Evolutionary conservation across 208 protist species (phyloP), one percentile per base, ranked within the genome.

Genomic region (Naegleria lovaniensis): DNA sequence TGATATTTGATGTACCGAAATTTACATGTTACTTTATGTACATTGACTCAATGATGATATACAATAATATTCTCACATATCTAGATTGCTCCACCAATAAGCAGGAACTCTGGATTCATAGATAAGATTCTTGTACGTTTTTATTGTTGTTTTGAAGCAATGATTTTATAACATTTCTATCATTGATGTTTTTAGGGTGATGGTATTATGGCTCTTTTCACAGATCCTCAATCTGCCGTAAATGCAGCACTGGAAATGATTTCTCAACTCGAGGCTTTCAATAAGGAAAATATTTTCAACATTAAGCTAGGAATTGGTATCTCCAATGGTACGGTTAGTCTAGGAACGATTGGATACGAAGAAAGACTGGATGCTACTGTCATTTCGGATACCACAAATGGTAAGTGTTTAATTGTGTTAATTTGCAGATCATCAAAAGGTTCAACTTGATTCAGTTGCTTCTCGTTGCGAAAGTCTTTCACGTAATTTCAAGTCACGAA

Each of bases 71-170:
- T n/a, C n/a, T n/a, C n/a, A 48, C 43, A 48, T 9, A 9, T 48
- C 43, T 48, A 48, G 16, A 89, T 94, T 59, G 91, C 87, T 11
- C 79, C 55, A 13, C 33, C 38, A 1, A 89, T 94, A 41, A 22
- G 22, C 22, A 19, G 90, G 25, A 75, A 95, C n/a, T 15, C 67
- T 39, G 93, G 93, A 33, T 92, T 93, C 59, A 25, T 95, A 48
- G 93, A 95, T 83, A 95, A 95, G 67, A 95, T 91, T 88, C 94
- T 95, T n/a, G n/a, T n/a, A n/a, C n/a, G n/a, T n/a, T n/a, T n/a
- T n/a, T n/a, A n/a, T n/a, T n/a, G n/a, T n/a, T n/a, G n/a, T n/a
- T n/a, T n/a, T n/a, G n/a, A n/a, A n/a, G n/a, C n/a, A n/a, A n/a
- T n/a, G n/a, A n/a, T n/a, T n/a, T n/a, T n/a, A n/a, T n/a, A n/a